Conservation (phyloP, 768 basidiomycete species). For the Xerocomus brunneocitrinus region DNA sequence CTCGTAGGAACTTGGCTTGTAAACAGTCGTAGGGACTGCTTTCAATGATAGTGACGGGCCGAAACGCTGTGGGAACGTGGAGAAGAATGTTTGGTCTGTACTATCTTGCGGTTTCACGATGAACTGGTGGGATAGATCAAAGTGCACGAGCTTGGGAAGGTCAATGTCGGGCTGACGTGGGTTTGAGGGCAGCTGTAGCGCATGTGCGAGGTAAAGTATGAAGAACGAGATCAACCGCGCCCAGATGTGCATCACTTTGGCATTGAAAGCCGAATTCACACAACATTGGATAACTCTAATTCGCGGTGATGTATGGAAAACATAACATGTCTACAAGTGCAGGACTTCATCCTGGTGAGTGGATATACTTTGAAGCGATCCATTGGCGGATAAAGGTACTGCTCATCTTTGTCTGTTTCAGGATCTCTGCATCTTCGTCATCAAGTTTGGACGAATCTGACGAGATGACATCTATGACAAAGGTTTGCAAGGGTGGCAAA, state of each 20-base stretch:
- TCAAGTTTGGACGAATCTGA: conserved; percentile 54
- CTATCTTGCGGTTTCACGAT: background rate
- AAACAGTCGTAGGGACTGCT: conserved; percentile 48
- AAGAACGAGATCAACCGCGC: background rate
- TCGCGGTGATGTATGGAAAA: no score
- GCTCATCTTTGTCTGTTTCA: conserved; percentile 86
- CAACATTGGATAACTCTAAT: background rate
- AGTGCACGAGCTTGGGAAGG: conserved; percentile 14
- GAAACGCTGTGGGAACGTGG: conserved; percentile 1
- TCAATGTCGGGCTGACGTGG: background rate
- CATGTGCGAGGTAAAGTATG: background rate
- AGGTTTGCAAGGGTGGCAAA: conserved; percentile 59
- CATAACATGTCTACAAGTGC: background rate
- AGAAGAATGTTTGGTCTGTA: background rate
- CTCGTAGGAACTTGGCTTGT: conserved; percentile 51
- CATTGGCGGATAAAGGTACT: conserved; percentile 90
- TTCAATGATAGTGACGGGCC: conserved; percentile 32
- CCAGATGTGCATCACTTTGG: conserved; percentile 6
- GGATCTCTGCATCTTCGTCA: conserved; percentile 58
- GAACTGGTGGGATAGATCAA: conserved; percentile 21
- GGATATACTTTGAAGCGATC: conserved; percentile 47
- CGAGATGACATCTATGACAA: conserved; percentile 89
- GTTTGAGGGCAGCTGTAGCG: background rate
- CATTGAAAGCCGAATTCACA: background rate
- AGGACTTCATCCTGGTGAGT: conserved; percentile 6